Evolutionary conservation across 306 rosid species (phyloP).

Genomic region (Echinosophora koreensis): DNA sequence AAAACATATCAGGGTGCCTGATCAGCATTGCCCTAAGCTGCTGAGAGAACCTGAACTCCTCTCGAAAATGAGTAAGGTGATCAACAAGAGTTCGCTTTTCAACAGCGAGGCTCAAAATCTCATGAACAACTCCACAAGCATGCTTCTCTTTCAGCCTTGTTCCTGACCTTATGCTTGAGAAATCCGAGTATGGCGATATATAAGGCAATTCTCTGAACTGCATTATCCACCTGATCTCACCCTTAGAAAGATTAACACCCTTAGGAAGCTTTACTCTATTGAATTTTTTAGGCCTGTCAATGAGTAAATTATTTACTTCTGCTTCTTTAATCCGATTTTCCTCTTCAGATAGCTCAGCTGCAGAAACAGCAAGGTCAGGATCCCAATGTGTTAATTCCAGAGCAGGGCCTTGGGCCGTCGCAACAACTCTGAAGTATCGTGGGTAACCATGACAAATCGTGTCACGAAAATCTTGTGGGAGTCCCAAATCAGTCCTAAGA

Average conservation of each 20-base stretch:
- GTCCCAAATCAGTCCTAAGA: constrained; percentile 75
- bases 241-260: constrained; percentile 82
- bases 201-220: constrained; percentile 80
- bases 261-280: constrained; percentile 74
- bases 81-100: constrained; percentile 86
- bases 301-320: constrained; percentile 76
- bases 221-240: constrained; percentile 76
- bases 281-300: constrained; percentile 81
- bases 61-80: constrained; percentile 89
- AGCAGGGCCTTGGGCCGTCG: constrained; percentile 79
- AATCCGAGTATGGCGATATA: constrained; percentile 85
- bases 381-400: constrained; percentile 93
- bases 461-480: constrained; percentile 80
- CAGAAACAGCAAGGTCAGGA: constrained; percentile 94
- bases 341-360: constrained; percentile 77
- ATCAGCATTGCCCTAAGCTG: constrained; percentile 86
- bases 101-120: constrained; percentile 84
- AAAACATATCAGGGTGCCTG: constrained; percentile 93
- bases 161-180: constrained; percentile 68
- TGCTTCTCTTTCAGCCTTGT: constrained; percentile 81
- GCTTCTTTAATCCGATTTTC: constrained; percentile 69
- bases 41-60: constrained; percentile 91
- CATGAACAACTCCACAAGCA: constrained; percentile 88
- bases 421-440: constrained; percentile 76
- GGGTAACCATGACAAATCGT: constrained; percentile 85